Evolutionary conservation across 768 basidiomycete species (phyloP).

Genomic region (Suillus americanus): DNA sequence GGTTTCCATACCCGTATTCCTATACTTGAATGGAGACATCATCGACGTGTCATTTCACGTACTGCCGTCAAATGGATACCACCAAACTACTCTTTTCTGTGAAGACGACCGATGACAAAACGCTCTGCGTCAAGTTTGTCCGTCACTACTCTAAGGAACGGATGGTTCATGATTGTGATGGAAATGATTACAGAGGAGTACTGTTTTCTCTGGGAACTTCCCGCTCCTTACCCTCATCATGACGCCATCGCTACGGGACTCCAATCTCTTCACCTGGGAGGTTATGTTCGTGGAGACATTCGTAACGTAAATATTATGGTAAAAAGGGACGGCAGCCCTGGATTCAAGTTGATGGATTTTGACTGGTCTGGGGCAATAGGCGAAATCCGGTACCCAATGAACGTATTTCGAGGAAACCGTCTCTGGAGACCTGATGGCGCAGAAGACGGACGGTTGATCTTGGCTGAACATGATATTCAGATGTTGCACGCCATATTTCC

Average conservation of each 20-base stretch:
- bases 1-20: neutral
- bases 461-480: constrained; percentile 23
- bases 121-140: constrained; percentile 17
- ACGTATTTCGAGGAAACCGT: constrained; percentile 2
- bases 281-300: constrained; percentile 35
- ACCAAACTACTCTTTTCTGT: neutral
- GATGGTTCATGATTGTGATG: constrained; percentile 32
- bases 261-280: constrained; percentile 12
- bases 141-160: constrained; percentile 13
- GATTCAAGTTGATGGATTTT: constrained; percentile 27
- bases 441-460: constrained; percentile 16
- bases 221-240: neutral
- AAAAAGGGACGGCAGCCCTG: constrained; percentile 3
- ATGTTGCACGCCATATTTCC: constrained; percentile 18
- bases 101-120: neutral
- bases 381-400: constrained; percentile 20
- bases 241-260: neutral
- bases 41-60: neutral
- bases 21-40: neutral
- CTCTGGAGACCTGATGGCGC: constrained; percentile 25
- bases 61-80: neutral
- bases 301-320: constrained; percentile 32
- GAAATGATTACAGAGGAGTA: constrained; percentile 16
- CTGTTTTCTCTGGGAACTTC: neutral
- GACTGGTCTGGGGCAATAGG: constrained; percentile 28